Base-by-base conservation (phyloP, 768 basidiomycete genomes). In the Amanita exitialis region DNA sequence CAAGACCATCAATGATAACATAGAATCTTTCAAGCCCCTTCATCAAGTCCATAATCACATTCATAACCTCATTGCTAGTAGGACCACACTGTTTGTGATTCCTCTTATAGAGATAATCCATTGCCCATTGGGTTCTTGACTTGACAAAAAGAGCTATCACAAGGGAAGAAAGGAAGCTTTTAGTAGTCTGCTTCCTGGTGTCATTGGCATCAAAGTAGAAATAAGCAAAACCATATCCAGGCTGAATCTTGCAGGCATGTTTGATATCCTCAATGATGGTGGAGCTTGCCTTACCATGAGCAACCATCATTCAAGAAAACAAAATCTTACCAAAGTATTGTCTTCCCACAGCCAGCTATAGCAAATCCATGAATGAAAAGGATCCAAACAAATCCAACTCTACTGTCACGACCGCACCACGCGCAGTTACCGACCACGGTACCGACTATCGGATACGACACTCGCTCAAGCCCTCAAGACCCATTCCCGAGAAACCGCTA, bases 121-220 rank as follows among this genome's bases (percentile, higher is more conserved):
- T 13, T 8, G 27, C 6, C 9, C 5, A 8, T 5, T 27, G 20
- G 7, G n/a, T 20, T 9, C n/a, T 20, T 9, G 39, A 47, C 18
- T 49, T 53, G 5, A 50, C 43, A 15, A 54, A 57, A 39, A 60
- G 55, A 18, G 59, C 59, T 6, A 50, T 36, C 21, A 62, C 47
- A 16, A 63, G 41, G 7, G 62, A 63, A 6, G 42, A 49, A 41
- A 62, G 43, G 4, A 57, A 34, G n/a, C 35, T 35, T 12, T 15
- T 35, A 15, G 35, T 12, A 35, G 5, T 35, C 35, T 35, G 35
- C 35, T 54, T 56, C 9, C 48, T 47, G 6, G 47, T 38, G n/a
- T 58, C 57, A 15, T 54, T 51, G 45, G 55, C 57, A 16, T 61
- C 58, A 23, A 62, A 56, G 38, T 60, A 62, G 49, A 58, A 62